Evolutionary conservation across 192 early-diverging fungal genomes (phyloP), one percentile per base, ranked within the genome.

Genomic region (Podochytrium sp.): DNA sequence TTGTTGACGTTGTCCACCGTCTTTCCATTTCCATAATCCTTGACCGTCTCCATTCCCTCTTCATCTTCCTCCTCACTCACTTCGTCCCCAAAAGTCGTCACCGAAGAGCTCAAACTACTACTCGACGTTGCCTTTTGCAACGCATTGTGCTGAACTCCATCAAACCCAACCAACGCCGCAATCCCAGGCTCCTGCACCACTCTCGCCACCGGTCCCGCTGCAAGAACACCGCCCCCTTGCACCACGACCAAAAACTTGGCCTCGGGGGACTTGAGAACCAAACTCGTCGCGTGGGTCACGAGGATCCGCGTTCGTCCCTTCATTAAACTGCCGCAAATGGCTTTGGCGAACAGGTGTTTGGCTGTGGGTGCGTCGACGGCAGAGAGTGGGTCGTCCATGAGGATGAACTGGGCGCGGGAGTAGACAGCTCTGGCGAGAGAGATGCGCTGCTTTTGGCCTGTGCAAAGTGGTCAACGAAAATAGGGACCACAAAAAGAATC

Each of bases 351-450:
- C 34, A 99, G 82, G 68, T 94, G 92, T 52, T 90, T 89, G 25
- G 91, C 95, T 1, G 97, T 98, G 55, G 96, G 96, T 2, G 95
- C 90, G 77, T 99, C 98, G 0, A 98, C 97, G 30, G 98, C 98
- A 27, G 92, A 94, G 7, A 97, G 80, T 4, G 90, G 90, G 72
- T 97, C 94, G 62, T 97, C 96, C 38, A 96, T 71, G 2, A 97
- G 73, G 39, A 94, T 80, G 6, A 90, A 89, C 49, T 88, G 82
- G 1, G 89, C 87, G 2, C 85, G 79, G 0, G 89, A 85, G 66
- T 95, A 97, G 2, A 88, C 86, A 0, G 92, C 93, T 14, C 96
- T 85, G 0, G 93, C 93, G 16, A 93, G 82, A 10, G 85, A 88
- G 0, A 93, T 78, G 27, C 91, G 80, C 73, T 91, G 90, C 60